Base-by-base conservation (phyloP, 257 asterid species). In the Anisodus acutangulus region DNA sequence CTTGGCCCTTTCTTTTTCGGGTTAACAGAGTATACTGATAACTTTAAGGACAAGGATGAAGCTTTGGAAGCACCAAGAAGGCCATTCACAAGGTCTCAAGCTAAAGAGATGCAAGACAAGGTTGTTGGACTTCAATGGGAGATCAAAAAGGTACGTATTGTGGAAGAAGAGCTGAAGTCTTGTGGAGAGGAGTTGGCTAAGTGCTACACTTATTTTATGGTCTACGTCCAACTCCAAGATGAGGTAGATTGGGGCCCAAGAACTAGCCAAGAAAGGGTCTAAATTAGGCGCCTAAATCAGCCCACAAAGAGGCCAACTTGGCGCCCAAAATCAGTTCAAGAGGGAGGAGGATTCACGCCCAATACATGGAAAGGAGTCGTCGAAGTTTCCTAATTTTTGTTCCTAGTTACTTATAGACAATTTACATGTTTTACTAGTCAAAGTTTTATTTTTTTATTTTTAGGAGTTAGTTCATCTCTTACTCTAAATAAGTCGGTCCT, bases 1-100 rank as follows among this genome's bases (percentile, higher is more conserved):
- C 80, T 47, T 47, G 59, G 80, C 59, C 41, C 59, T 3, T 72
- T 47, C 13, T 68, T 72, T 72, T 19, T n/a, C 9, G 8, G 13
- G 37, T 0, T 5, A 10, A 9, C 59, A 41, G n/a, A 66, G 71
- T 26, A 66, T 31, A 66, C 45, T 66, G 39, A 66, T 66, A 31
- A 31, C 71, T 26, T 43, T 41, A 66, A 66, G 45, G 72, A 31
- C 45, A 66, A 66, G 72, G 72, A 66, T 12, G 45, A 66, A 66
- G 4, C n/a, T 31, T 66, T 31, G n/a, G 9, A 66, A 66, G 72
- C 72, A 66, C 45, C 72, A 31, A 66, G 43, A 63, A 63, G 69
- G 71, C 8, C 43, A 64, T 26, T 31, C 71, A 64, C 45, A 64
- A 64, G 71, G 71, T 64, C 71, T 64, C 71, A 9, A 64, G 71